Conservation (phyloP, 2,329 filamentous ascomycete species). For the Hypoxylon rubiginosum region DNA sequence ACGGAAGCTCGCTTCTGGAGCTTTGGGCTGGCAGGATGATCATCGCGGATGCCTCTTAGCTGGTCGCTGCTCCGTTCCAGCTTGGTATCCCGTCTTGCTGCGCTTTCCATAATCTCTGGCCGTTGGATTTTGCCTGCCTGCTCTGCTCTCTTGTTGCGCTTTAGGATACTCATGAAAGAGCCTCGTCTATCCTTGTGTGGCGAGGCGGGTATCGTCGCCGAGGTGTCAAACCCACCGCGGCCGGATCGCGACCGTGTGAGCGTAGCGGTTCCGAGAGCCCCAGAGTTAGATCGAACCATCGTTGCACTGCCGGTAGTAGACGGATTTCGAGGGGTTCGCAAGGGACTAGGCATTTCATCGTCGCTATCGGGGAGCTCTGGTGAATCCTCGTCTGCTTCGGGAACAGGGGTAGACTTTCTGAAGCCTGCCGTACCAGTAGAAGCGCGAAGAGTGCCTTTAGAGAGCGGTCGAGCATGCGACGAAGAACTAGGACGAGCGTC, state of each 20-base stretch:
- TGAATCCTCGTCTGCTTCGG: slow-evolving; percentile 64
- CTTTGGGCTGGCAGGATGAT: slow-evolving; percentile 55
- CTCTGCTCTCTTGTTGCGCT: slow-evolving; percentile 71
- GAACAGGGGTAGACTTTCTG: slow-evolving; percentile 71
- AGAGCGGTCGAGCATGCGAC: slow-evolving; percentile 39
- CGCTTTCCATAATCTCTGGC: slow-evolving; percentile 66
- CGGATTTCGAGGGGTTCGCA: slow-evolving; percentile 44
- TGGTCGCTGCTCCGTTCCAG: slow-evolving; percentile 71
- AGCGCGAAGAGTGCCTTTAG: slow-evolving; percentile 51
- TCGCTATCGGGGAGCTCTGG: slow-evolving; percentile 73
- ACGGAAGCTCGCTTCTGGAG: slow-evolving; percentile 61
- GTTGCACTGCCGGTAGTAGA: slow-evolving; percentile 30
- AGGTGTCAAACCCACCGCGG: slow-evolving; percentile 43
- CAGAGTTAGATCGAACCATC: slow-evolving; percentile 40
- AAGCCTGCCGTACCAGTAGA: slow-evolving; percentile 58
- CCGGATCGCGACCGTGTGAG: slow-evolving; percentile 47
- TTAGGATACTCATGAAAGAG: slow-evolving; percentile 71
- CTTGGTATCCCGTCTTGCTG: slow-evolving; percentile 72
- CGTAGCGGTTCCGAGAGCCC: slow-evolving; percentile 49
- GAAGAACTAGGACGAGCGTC: slow-evolving; percentile 55
- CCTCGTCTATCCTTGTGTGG: slow-evolving; percentile 56
- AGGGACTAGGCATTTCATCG: slow-evolving; percentile 53
- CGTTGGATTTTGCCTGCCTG: slow-evolving; percentile 66
- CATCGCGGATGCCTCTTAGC: slow-evolving; percentile 61
- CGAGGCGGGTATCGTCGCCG: slow-evolving; percentile 42